Base-by-base conservation (phyloP, 495 filamentous ascomycete genomes). In the Neurospora sp. region DNA sequence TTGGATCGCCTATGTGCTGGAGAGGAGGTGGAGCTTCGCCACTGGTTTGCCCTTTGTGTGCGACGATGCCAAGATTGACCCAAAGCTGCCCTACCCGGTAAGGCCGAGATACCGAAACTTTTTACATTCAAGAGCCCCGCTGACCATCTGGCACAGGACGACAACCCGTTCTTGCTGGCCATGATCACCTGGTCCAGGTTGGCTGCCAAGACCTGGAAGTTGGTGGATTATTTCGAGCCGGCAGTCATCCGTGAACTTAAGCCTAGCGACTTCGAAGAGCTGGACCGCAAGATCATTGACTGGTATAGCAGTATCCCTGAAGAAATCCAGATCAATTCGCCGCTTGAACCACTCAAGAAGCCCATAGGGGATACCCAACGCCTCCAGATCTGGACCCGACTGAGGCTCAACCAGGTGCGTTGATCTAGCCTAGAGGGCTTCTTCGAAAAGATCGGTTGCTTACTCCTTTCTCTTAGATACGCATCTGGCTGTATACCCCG, bases 1-100 rank as follows among this genome's bases (percentile, higher is more conserved):
- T 77, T 97, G 93, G 93, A 84, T 91, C 0, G 86, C 92, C 9
- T 95, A 94, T 75, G 89, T 91, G 37, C 83, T 97, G 70, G 93
- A 97, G 77, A 83, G 92, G 22, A 84, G 93, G 20, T 96, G 93
- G 92, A 92, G 90, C 75, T 90, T 96, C 40, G 90, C 91, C 16
- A 93, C 91, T 0, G 93, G 93, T 9, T 81, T 96, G 79, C 92
- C 93, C 0, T 96, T 93, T 82, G 90, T 90, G 12, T 86, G 93
- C 48, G 91, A 93, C 74, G 93, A 97, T 76, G 87, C 91, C 53
- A 93, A 95, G 81, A 92, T 97, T 72, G 93, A 97, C 75, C 89
- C 91, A 0, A 88, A 86, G 68, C 79, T 96, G 40, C 91, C 91
- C 4, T 90, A 90, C 74, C 93, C 93, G 41, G 93, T 94, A 83